Base-by-base conservation (phyloP, 2,329 filamentous ascomycete genomes). In the Diaporthe humulicola region DNA sequence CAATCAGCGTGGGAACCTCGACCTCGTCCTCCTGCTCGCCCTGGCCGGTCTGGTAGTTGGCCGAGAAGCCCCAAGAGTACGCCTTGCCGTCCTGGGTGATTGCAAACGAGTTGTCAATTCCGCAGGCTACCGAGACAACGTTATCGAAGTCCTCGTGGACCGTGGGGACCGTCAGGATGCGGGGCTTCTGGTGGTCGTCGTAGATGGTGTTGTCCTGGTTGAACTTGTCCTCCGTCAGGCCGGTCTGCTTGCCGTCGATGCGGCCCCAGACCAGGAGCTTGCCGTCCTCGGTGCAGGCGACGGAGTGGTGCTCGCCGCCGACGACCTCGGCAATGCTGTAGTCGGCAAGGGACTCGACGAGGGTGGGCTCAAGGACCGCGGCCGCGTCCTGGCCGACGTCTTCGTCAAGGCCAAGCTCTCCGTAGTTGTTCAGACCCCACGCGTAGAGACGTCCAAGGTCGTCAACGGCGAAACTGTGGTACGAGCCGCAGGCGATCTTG, bases 401-500 rank as follows among this genome's bases (percentile, higher is more conserved):
- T 57, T 90, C 88, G 22, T 87, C 86, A 74, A 82, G 78, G 75
- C 93, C 95, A 22, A 94, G 94, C 85, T 98, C 93, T 77, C 93
- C 94, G 83, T 94, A 97, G 84, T 94, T 95, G 88, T 98, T 98
- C 40, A 96, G 87, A 33, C 95, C 95, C 95, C 95, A 98, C 0
- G 92, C 90, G 84, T 92, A 97, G 42, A 96, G 93, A 40, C 90
- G 88, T 52, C 92, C 94, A 19, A 90, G 89, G 74, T 90, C 88
- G 83, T 93, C 91, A 61, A 98, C 87, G 25, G 94, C 94, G 78
- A 98, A 96, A 78, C 92, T 94, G 86, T 98, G 94, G 84, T 96
- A 96, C 19, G 93, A 90, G 58, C 95, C 95, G 75, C 83, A 86
- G n/a, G 82, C 92, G 38, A 92, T 89, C 76, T 91, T 89, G 79